These are phyloP conservation scores for Ascoidea tarda DNA, from an alignment of 805 yeast species.

Conservation along the genomic window DNA sequence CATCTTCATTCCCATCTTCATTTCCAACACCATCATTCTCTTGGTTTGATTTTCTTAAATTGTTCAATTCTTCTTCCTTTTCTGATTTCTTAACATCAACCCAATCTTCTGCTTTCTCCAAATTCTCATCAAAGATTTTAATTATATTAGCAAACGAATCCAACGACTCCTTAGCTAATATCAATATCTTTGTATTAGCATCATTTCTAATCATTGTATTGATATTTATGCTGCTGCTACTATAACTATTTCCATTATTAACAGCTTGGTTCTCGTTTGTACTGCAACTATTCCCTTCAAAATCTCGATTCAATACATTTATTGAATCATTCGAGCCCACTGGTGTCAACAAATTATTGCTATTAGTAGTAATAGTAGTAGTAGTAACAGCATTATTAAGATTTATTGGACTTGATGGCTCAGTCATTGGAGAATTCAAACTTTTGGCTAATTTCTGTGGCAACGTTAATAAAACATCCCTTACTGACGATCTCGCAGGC, in stretches of 20 bases:
- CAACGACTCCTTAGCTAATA: constrained; percentile 78
- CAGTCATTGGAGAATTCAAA: constrained; percentile 19
- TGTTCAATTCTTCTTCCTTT: constrained; percentile 5
- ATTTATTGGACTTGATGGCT: constrained; percentile 10
- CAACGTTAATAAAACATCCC: constrained; percentile 61
- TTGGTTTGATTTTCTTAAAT: neutral
- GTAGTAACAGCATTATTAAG: constrained; percentile 4
- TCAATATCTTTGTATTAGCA: constrained; percentile 58
- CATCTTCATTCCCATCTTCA: neutral
- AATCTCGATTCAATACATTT: neutral
- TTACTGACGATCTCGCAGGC: constrained; percentile 66
- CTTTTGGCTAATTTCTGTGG: constrained; percentile 58
- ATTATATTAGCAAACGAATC: constrained; percentile 79
- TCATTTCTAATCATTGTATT: constrained; percentile 13
- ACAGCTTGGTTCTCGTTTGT: constrained; percentile 2
- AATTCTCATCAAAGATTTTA: constrained; percentile 70
- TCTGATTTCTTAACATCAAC: constrained; percentile 16
- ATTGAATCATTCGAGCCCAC: neutral
- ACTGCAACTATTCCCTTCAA: neutral
- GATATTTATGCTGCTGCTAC: constrained; percentile 6
- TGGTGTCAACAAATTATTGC: constrained; percentile 1
- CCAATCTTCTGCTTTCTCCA: constrained; percentile 83
- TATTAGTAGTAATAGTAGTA: constrained; percentile 3
- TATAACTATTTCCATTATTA: constrained; percentile 7
- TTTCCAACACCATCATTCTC: neutral